These are phyloP conservation scores for Hyphodiscus hymeniophilus DNA, from an alignment of 495 filamentous ascomycete species.

Conservation along the genomic window DNA sequence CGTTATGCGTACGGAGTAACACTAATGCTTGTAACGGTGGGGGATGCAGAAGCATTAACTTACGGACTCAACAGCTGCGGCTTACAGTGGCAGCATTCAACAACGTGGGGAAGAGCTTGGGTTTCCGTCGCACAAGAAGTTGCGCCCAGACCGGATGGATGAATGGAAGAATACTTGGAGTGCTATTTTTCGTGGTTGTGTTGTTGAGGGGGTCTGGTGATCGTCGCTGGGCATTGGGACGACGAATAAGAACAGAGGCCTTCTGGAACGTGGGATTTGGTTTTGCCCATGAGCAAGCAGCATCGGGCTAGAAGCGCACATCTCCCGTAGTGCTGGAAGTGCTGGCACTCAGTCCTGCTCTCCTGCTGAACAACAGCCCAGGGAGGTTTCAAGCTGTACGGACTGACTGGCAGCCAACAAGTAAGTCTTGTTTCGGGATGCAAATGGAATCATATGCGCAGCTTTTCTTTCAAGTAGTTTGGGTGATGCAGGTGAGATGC, in stretches of 20 bases:
- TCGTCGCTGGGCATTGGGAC: background rate
- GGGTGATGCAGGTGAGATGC: too few species aligned
- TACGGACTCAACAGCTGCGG: background rate
- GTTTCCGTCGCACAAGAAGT: background rate
- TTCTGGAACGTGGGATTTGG: too few species aligned
- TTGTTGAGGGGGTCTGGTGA: constrained; percentile 5
- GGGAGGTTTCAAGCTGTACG: background rate
- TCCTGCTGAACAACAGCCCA: background rate
- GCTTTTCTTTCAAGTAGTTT: too few species aligned
- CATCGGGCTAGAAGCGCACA: too few species aligned
- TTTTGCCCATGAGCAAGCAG: too few species aligned
- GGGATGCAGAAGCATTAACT: too few species aligned
- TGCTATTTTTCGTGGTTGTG: background rate
- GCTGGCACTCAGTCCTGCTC: too few species aligned
- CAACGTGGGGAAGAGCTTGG: constrained; percentile 19
- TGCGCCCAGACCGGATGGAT: background rate
- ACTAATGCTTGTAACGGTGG: too few species aligned
- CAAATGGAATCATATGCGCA: too few species aligned
- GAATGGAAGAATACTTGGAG: background rate
- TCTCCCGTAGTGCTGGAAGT: background rate
- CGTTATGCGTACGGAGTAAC: background rate
- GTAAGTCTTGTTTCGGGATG: background rate
- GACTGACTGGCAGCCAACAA: constrained; percentile 1
- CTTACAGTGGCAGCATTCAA: constrained; percentile 16
- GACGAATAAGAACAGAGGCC: too few species aligned